Percentiles rank a stretch among this genome's conserved stretches.
Evolutionary conservation across 352 stramenopile species (phyloP).

Genomic region (Thraustotheca clavata): DNA sequence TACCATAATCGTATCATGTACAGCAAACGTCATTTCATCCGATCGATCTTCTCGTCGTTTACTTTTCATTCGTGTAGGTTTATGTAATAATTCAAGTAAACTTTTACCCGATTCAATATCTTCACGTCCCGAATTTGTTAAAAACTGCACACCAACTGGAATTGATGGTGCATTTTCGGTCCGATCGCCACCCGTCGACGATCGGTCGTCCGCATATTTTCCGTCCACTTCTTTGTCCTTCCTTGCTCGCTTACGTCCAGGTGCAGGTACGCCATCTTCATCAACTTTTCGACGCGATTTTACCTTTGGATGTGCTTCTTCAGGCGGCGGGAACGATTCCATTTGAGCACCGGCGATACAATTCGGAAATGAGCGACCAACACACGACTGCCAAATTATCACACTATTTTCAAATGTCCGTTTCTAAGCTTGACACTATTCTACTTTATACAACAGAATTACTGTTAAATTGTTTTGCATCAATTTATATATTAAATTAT

Average conservation of each 20-base stretch:
- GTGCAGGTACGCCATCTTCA: neutral
- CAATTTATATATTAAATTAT: too few species aligned
- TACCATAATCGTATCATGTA: conserved; percentile 44
- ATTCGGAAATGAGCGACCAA: conserved; percentile 2
- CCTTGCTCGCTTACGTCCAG: conserved; percentile 5
- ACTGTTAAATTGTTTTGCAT: too few species aligned
- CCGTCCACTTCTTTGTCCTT: conserved; percentile 13
- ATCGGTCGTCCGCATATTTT: neutral
- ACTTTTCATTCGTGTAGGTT: conserved; percentile 3
- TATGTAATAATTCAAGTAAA: conserved; percentile 10
- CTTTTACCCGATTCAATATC: conserved; percentile 12
- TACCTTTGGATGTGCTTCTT: neutral
- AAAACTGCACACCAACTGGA: conserved; percentile 1
- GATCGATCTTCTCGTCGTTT: conserved; percentile 18
- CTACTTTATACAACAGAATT: too few species aligned
- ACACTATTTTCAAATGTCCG: conserved; percentile 13
- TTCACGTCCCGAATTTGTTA: conserved; percentile 3
- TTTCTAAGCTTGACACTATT: too few species aligned
- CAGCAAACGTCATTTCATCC: conserved; percentile 12
- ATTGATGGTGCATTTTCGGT: neutral
- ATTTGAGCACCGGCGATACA: neutral
- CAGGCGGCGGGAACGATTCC: neutral
- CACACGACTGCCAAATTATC: neutral
- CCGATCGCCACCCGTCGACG: neutral
- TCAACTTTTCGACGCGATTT: conserved; percentile 5